phyloP scores from a whole-genome alignment of 306 rosid genomes.

The Vigna mungo region DNA sequence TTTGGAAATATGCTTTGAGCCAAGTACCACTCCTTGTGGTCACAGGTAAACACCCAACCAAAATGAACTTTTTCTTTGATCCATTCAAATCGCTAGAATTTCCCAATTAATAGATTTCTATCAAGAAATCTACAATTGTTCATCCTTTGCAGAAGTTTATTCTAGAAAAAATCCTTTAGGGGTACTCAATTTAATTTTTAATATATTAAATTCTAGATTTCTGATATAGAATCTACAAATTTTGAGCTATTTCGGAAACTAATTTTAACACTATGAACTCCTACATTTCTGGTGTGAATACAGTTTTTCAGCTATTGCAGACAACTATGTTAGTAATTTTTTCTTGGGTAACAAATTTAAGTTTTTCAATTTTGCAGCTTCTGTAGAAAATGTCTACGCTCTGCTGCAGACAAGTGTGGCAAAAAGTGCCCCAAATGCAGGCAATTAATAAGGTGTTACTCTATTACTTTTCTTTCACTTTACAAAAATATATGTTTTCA shows the following conservation, averaged over 20 bases:
- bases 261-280: not conserved
- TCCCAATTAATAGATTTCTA: not conserved
- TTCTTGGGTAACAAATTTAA: not conserved
- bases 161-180: conserved; percentile 31
- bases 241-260: not conserved
- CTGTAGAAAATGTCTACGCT: conserved; percentile 83
- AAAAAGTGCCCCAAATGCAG: conserved; percentile 95
- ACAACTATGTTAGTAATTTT: conserved; percentile 42
- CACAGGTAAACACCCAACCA: conserved; percentile 68
- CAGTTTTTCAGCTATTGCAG: conserved; percentile 64
- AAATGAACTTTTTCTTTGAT: not conserved
- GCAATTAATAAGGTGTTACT: conserved; percentile 70
- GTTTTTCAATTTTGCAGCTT: conserved; percentile 57
- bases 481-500: not conserved
- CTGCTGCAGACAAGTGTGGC: conserved; percentile 95
- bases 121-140: not conserved
- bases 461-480: not conserved
- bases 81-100: not conserved
- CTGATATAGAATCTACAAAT: conserved; percentile 11
- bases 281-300: conserved; percentile 27
- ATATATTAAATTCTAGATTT: not conserved
- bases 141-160: not conserved
- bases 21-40: conserved; percentile 96
- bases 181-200: not conserved
- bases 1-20: conserved; percentile 94